Conservation (phyloP, 345 rosid genomes). For the Salix udensis region DNA sequence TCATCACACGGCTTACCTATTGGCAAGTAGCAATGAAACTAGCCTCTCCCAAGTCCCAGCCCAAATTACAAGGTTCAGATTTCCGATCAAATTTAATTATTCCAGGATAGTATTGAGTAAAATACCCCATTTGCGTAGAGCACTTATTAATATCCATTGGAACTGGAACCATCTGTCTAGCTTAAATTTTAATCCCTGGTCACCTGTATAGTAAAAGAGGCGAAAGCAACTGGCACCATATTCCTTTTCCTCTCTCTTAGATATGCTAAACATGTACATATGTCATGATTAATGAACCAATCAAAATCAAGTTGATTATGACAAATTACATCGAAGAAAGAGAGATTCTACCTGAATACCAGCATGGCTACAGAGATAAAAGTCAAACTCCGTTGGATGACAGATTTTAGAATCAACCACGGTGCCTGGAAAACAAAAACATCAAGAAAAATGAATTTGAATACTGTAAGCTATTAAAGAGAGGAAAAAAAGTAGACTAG, state of each 20-base stretch:
- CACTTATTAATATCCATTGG: not conserved
- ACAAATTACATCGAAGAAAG: not conserved
- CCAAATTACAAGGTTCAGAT: not conserved
- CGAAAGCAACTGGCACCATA: not conserved
- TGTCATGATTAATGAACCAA: not conserved
- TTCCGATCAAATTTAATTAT: not conserved
- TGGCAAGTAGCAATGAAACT: not conserved
- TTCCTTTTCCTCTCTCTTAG: not conserved
- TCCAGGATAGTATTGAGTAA: not conserved
- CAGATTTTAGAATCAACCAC: constrained; percentile 93
- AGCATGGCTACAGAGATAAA: constrained; percentile 98
- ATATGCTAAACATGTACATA: not conserved
- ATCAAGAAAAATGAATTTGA: not conserved
- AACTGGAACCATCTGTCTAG: not conserved
- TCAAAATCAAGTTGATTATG: not conserved
- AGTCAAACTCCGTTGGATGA: constrained; percentile 95
- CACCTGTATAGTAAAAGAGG: not conserved
- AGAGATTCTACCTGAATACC: constrained; percentile 75
- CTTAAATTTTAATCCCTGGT: not conserved
- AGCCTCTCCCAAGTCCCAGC: not conserved
- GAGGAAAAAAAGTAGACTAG: not conserved
- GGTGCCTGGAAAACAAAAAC: constrained; percentile 52
- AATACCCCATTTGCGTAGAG: not conserved
- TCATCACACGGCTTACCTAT: not conserved
- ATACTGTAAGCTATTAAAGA: not conserved